Conservation (phyloP, 2,329 filamentous ascomycete species). For the Colletotrichum filicis region DNA sequence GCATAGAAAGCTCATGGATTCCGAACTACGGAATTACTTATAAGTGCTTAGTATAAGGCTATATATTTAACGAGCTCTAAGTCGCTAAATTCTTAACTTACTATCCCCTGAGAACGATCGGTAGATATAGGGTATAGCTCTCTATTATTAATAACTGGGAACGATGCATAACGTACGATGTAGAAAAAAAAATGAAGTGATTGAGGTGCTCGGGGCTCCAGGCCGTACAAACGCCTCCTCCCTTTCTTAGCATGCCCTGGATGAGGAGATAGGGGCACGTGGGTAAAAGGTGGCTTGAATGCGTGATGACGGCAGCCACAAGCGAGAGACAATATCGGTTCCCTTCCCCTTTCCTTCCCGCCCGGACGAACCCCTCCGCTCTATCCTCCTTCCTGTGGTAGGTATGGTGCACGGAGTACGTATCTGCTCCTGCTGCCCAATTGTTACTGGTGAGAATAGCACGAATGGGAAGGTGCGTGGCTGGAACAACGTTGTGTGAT, state of each 20-base stretch:
- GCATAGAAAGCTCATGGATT: no score
- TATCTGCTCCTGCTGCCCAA: neutral
- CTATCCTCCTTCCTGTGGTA: neutral
- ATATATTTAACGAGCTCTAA: no score
- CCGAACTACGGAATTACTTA: no score
- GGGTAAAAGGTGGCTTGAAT: neutral
- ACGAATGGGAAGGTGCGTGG: conserved; percentile 5
- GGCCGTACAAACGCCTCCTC: neutral
- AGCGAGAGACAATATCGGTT: neutral
- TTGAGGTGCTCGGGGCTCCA: neutral
- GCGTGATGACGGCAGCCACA: neutral
- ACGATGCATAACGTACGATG: neutral
- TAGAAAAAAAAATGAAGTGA: neutral
- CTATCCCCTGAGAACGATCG: no score
- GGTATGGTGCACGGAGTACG: neutral
- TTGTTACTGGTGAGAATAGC: neutral
- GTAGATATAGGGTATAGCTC: no score
- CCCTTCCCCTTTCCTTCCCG: neutral
- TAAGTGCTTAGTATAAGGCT: no score
- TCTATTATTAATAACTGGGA: no score
- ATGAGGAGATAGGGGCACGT: neutral
- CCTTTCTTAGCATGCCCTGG: neutral
- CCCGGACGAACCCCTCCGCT: conserved; percentile 17
- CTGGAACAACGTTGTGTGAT: conserved; percentile 16
- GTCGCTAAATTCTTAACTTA: no score